phyloP scores from a whole-genome alignment of 768 basidiomycete species.

The Pulveroboletus sp. region DNA sequence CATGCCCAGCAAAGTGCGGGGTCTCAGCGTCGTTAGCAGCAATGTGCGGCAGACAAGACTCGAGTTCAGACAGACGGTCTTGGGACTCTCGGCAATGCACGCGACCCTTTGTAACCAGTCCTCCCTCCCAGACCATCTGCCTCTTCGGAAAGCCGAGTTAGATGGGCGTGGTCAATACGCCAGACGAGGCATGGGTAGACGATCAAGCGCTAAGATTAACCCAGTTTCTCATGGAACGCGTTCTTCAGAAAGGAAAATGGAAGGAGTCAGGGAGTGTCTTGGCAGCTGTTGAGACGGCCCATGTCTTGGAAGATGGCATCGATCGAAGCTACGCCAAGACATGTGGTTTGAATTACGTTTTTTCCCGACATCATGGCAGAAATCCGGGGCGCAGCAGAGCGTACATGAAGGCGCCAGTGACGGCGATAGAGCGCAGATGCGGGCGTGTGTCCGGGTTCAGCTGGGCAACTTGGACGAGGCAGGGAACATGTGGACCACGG shows the following conservation, averaged over 20 bases:
- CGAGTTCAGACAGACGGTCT: conserved; percentile 2
- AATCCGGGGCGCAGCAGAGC: background rate
- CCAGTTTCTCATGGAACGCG: background rate
- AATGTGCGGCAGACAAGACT: conserved; percentile 25
- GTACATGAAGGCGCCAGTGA: background rate
- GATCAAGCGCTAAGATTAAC: background rate
- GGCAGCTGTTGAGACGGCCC: background rate
- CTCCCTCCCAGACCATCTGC: background rate
- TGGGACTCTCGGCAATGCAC: background rate
- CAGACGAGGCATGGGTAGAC: background rate
- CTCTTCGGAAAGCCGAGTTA: background rate
- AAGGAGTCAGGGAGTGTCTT: no score
- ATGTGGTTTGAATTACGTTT: background rate
- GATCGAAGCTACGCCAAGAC: background rate
- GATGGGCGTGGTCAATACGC: conserved; percentile 4
- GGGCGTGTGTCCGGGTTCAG: background rate
- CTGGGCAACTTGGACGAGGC: background rate
- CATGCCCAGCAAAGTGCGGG: background rate
- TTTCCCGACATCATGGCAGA: background rate
- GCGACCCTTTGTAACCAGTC: conserved; percentile 16
- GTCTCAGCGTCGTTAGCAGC: background rate
- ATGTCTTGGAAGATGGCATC: background rate
- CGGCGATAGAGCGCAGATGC: conserved; percentile 13
- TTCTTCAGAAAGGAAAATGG: background rate
- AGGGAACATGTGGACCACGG: conserved; percentile 23